These are phyloP conservation scores for Gynochthodes officinalis DNA, from an alignment of 257 asterid species.

Conservation along the genomic window DNA sequence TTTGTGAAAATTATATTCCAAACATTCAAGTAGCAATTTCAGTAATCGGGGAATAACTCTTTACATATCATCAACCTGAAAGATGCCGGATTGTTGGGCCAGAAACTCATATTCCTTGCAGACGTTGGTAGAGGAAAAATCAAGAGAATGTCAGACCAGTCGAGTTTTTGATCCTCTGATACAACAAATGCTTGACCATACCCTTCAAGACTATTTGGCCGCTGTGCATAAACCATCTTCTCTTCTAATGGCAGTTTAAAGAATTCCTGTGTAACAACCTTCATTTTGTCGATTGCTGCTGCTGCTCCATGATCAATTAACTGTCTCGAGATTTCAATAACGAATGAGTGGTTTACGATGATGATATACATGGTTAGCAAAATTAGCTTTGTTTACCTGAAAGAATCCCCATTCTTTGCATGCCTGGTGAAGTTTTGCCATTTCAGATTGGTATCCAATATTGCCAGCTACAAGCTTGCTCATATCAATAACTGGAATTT, in stretches of 20 bases:
- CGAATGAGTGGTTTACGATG: neutral
- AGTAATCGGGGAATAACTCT: too few relatives aligned
- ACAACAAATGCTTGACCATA: constrained; percentile 41
- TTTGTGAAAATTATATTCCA: too few relatives aligned
- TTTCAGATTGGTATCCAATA: too few relatives aligned
- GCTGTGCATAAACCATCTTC: constrained; percentile 28
- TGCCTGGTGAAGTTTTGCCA: too few relatives aligned
- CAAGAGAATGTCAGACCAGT: constrained; percentile 39
- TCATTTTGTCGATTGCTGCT: constrained; percentile 34
- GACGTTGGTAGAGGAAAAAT: constrained; percentile 23
- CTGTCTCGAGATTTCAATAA: constrained; percentile 6
- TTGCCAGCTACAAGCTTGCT: too few relatives aligned
- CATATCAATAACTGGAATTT: too few relatives aligned
- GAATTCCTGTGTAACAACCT: constrained; percentile 24
- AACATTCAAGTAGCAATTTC: too few relatives aligned
- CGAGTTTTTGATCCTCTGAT: constrained; percentile 39
- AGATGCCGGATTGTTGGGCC: constrained; percentile 28
- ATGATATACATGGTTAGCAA: too few relatives aligned
- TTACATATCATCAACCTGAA: too few relatives aligned
- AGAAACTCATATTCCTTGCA: constrained; percentile 23
- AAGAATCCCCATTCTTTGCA: too few relatives aligned
- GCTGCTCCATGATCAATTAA: constrained; percentile 31
- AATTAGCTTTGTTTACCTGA: too few relatives aligned
- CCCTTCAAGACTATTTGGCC: constrained; percentile 30
- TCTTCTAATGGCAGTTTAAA: constrained; percentile 32